phyloP scores from a whole-genome alignment of 2,329 filamentous ascomycete species.

The Akanthomyces uredinophilus region DNA sequence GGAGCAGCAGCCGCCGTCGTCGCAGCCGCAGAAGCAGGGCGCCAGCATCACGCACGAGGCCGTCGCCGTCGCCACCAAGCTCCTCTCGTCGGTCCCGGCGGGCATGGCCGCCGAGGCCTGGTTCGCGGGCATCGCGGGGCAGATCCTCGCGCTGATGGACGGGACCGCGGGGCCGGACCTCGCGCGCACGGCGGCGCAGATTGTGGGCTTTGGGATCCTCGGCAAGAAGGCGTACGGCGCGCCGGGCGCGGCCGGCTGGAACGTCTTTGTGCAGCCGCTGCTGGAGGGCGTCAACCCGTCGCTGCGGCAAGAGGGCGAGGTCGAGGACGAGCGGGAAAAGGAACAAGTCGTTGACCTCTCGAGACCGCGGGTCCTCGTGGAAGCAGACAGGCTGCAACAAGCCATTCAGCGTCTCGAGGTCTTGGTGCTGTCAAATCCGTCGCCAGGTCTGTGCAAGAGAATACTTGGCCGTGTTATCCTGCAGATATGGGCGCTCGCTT shows the following conservation, averaged over 20 bases:
- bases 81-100: slow-evolving; percentile 56
- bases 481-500: slow-evolving; percentile 59
- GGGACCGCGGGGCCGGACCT: slow-evolving; percentile 37
- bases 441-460: slow-evolving; percentile 59
- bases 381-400: slow-evolving; percentile 40
- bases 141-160: slow-evolving; percentile 58
- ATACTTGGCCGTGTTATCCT: slow-evolving; percentile 54
- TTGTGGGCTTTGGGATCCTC: slow-evolving; percentile 55
- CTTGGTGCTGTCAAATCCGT: slow-evolving; percentile 59
- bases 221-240: slow-evolving; percentile 59
- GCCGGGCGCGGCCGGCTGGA: slow-evolving; percentile 59
- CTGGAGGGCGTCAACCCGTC: slow-evolving; percentile 46
- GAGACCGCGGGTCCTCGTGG: slow-evolving; percentile 39
- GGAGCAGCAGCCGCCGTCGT: slow-evolving; percentile 34
- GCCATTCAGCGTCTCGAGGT: slow-evolving; percentile 52
- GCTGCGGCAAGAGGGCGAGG: slow-evolving; percentile 16
- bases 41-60: slow-evolving; percentile 65
- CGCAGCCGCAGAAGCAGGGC: slow-evolving; percentile 48
- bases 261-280: slow-evolving; percentile 54
- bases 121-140: slow-evolving; percentile 56
- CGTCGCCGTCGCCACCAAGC: slow-evolving; percentile 55
- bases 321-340: slow-evolving; percentile 21
- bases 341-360: slow-evolving; percentile 43
- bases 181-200: slow-evolving; percentile 32
- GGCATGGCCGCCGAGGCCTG: slow-evolving; percentile 51